These are phyloP conservation scores for Yamadazyma tumulicola DNA, from an alignment of 805 yeast species.

Conservation along the genomic window DNA sequence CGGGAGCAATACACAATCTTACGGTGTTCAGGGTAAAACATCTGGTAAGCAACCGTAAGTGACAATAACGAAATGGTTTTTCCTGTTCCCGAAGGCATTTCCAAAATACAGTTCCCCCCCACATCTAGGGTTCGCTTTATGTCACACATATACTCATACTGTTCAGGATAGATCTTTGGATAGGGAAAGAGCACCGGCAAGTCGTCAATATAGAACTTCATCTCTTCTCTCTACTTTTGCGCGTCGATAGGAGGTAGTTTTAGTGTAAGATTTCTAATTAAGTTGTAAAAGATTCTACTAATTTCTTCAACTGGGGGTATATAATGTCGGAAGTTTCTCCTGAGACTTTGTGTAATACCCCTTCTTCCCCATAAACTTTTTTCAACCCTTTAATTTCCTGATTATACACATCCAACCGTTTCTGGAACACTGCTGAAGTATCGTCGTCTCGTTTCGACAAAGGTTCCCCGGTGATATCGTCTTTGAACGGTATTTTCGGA, in stretches of 20 bases:
- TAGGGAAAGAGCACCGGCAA: constrained; percentile 94
- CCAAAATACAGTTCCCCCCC: constrained; percentile 94
- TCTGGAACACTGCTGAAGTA: constrained; percentile 65
- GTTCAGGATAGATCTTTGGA: constrained; percentile 96
- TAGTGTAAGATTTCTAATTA: too few species aligned
- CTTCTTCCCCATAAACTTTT: constrained; percentile 48
- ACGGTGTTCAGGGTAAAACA: constrained; percentile 90
- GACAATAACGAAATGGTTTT: constrained; percentile 91
- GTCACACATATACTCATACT: constrained; percentile 96
- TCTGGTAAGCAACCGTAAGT: constrained; percentile 90
- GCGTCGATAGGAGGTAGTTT: too few species aligned
- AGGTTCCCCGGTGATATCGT: constrained; percentile 88
- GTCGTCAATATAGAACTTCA: constrained; percentile 91
- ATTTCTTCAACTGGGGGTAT: constrained; percentile 59
- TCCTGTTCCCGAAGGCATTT: constrained; percentile 99
- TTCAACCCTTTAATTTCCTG: constrained; percentile 60
- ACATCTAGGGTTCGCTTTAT: constrained; percentile 90
- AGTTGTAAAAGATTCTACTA: too few species aligned
- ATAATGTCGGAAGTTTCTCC: constrained; percentile 86
- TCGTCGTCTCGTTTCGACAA: constrained; percentile 80
- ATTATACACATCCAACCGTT: constrained; percentile 62
- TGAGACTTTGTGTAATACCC: constrained; percentile 49
- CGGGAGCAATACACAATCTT: constrained; percentile 97
- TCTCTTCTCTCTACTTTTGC: too few species aligned
- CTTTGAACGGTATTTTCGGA: constrained; percentile 76